phyloP scores from a whole-genome alignment of 345 rosid species.

The Salix arbutifolia region DNA sequence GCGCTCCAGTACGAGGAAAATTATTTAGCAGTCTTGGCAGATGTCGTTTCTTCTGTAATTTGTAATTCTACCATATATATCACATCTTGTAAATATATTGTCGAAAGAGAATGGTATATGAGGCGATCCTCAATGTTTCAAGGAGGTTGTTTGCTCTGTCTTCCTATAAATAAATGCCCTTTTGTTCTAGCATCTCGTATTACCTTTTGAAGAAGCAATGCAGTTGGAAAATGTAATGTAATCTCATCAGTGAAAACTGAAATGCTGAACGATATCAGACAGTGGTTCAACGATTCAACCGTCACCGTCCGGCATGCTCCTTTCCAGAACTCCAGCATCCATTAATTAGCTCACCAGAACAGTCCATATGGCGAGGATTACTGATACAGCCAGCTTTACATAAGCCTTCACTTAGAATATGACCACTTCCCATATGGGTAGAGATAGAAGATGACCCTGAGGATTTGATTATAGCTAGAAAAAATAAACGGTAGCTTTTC shows the following conservation, averaged over 20 bases:
- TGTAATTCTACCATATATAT: not conserved
- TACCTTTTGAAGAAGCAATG: too few species aligned
- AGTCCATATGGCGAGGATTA: not conserved
- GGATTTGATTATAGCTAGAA: too few species aligned
- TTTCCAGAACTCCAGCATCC: not conserved
- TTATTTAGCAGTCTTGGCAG: not conserved
- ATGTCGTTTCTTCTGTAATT: not conserved
- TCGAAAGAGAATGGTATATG: not conserved
- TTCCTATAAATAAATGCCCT: too few species aligned
- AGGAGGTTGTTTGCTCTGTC: not conserved
- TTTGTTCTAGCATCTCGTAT: too few species aligned
- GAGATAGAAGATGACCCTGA: too few species aligned
- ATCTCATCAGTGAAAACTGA: not conserved
- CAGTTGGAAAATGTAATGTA: not conserved
- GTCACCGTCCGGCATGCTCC: too few species aligned
- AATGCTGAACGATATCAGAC: too few species aligned
- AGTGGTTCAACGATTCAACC: too few species aligned
- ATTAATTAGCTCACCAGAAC: not conserved
- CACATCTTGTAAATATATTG: not conserved
- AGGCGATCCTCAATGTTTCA: not conserved
- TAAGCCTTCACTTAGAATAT: too few species aligned
- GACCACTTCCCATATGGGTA: too few species aligned
- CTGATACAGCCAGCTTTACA: not conserved
- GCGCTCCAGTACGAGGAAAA: not conserved
- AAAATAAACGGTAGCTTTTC: too few species aligned